phyloP scores from a whole-genome alignment of 257 asterid species.

The Gentiana dahurica region DNA sequence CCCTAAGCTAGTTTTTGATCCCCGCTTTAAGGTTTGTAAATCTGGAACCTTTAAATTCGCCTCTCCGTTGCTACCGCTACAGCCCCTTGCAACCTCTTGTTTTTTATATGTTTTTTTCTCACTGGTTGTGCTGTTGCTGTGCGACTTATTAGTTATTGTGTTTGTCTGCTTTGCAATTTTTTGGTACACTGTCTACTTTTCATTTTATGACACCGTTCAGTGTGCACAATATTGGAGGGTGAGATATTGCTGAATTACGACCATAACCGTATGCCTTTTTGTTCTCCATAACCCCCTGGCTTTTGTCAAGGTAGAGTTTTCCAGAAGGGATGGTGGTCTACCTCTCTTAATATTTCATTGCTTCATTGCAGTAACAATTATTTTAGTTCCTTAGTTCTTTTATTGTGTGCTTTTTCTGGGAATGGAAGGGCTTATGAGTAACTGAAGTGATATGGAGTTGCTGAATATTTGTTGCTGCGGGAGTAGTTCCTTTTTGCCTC shows the following conservation, averaged over 20 bases:
- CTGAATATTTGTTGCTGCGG: too few species aligned
- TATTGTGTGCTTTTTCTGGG: too few species aligned
- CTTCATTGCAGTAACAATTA: too few species aligned
- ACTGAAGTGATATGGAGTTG: too few species aligned
- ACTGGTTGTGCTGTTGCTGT: not conserved
- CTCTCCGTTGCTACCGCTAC: not conserved
- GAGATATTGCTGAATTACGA: not conserved
- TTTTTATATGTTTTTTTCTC: not conserved
- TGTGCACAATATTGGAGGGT: not conserved
- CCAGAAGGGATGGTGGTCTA: too few species aligned
- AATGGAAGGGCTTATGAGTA: too few species aligned
- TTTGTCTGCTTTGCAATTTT: not conserved
- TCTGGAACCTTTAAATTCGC: conserved; percentile 7
- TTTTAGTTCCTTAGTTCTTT: too few species aligned
- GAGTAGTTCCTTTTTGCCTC: too few species aligned
- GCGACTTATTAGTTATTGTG: not conserved
- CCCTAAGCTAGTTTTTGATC: conserved; percentile 95
- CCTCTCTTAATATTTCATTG: too few species aligned
- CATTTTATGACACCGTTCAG: not conserved
- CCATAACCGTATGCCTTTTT: not conserved
- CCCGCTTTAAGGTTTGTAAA: conserved; percentile 87
- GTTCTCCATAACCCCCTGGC: too few species aligned
- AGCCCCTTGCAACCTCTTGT: not conserved
- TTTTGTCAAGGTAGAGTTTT: too few species aligned
- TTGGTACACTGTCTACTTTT: not conserved